Evolutionary conservation across 495 filamentous ascomycete genomes (phyloP), one percentile per base, ranked within the genome.

Genomic region (Parachaetomium inaequale): DNA sequence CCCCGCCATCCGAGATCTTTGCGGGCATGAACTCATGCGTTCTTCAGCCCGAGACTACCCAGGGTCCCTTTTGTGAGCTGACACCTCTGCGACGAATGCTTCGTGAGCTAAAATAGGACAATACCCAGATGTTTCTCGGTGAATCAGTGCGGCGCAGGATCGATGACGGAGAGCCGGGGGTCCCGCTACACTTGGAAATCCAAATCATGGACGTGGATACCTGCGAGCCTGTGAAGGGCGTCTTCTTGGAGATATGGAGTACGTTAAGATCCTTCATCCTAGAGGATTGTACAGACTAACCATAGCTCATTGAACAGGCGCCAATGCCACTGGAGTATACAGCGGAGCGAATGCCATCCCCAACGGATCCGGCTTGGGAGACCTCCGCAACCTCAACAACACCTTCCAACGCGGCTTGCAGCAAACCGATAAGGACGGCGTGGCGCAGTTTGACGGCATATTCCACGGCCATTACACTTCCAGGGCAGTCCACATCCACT

Each of bases 241-340:
- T 79, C 34, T 88, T 80, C 63, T 70, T 86, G 29, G 87, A 89
- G 64, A 71, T 85, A 49, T 87, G 85, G 84, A 79, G 51, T 54
- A 25, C 10, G 51, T 54, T 26, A 5, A 17, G 2, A 7, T 11
- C 17, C 40, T 14, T 12, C 14, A 12, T 12, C 40, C 40, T 43
- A 15, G 40, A 43, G 4, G 7, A 7, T 43, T 14, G 12, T 6
- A 43, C 40, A 43, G 11, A n/a, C n/a, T n/a, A n/a, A n/a, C n/a
- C 12, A 15, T 12, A 15, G 4, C 25, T 17, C 10, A 32, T 17
- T 40, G 17, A 40, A 12, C 28, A 54, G 19, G 47, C 29, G 12
- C 25, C 26, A 58, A 58, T 23, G 23, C 55, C 19, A 58, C 55
- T 58, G 82, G 83, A 49, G 80, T 85, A 21, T 86, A 86, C 70